Evolutionary conservation across 108 stramenopile species (phyloP), one percentile per base, ranked within the genome.

Genomic region (Skeletonema grethae): DNA sequence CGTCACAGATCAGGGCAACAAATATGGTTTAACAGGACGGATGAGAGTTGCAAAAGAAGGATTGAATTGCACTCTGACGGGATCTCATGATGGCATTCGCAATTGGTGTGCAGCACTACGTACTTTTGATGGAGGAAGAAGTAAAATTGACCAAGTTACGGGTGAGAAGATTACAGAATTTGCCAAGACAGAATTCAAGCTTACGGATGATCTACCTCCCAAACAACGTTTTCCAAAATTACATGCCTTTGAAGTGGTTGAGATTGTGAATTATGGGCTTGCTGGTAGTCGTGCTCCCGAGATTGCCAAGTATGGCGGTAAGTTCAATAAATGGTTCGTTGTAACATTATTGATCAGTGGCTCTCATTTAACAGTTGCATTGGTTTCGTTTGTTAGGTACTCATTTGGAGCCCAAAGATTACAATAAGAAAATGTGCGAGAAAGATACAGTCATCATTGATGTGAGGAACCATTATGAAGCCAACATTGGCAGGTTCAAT

Each of bases 381-480:
- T 43, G 9, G 22, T 53, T 53, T 53, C 8, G 7, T 22, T 22
- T 8, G 1, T 48, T n/a, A 53, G 50, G 50, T 13, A 82, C 70
- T 3, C 96, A 97, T 76, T 67, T 97, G 53, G 88, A 92, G 69
- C 91, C 96, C 18, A 72, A 85, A 64, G 89, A 94, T 7, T 97
- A 90, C 79, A 91, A 95, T 77, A 64, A 73, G 32, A 91, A 88
- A 60, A 75, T 95, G 69, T 88, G 63, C 9, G 89, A 95, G 69
- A 57, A 72, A 39, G 85, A 86, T 58, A 92, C 94, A 18, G 93
- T 97, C 2, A 86, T 97, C 7, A 90, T 97, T 68, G 96, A 97
- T 85, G 94, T 97, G 4, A 74, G 96, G 7, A 97, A 97, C 77
- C 90, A 93, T 72, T 97, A 97, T 74, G 96, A 97, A 70, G 79